phyloP scores from a whole-genome alignment of 2,329 filamentous ascomycete species.

The Trichoderma sp. region DNA sequence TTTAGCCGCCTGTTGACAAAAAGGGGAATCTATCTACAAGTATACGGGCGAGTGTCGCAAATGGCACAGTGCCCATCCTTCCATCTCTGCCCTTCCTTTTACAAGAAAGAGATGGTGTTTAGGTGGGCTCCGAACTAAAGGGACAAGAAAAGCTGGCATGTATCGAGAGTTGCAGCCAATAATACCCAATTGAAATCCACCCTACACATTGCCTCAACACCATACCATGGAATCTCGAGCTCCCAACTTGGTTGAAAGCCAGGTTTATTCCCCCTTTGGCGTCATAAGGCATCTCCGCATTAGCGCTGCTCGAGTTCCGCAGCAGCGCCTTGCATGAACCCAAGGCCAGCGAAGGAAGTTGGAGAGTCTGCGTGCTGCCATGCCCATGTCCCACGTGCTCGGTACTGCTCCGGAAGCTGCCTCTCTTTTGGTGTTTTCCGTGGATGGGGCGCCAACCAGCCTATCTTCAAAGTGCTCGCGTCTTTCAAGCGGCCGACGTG shows the following conservation, averaged over 20 bases:
- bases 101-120: not conserved
- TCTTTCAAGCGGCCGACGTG: not conserved
- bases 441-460: not conserved
- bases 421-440: not conserved
- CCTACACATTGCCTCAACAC: not conserved
- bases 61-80: not conserved
- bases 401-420: conserved; percentile 2
- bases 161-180: not conserved
- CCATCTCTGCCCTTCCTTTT: not conserved
- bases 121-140: not conserved
- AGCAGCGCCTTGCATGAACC: conserved; percentile 21
- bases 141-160: not conserved
- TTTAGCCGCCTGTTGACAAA: conserved; percentile 9
- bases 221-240: not conserved
- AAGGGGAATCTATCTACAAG: not conserved
- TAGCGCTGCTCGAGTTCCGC: conserved; percentile 5
- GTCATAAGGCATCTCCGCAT: not conserved
- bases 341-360: not conserved
- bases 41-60: not conserved
- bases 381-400: conserved; percentile 16
- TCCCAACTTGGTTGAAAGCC: not conserved
- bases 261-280: conserved; percentile 11
- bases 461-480: not conserved
- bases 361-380: conserved; percentile 1
- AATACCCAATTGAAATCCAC: not conserved